A percentile compares a stretch with the other conserved stretches of the same genome.
Evolutionary conservation across 306 rosid species (phyloP).

Genomic region (Lablab purpureus): DNA sequence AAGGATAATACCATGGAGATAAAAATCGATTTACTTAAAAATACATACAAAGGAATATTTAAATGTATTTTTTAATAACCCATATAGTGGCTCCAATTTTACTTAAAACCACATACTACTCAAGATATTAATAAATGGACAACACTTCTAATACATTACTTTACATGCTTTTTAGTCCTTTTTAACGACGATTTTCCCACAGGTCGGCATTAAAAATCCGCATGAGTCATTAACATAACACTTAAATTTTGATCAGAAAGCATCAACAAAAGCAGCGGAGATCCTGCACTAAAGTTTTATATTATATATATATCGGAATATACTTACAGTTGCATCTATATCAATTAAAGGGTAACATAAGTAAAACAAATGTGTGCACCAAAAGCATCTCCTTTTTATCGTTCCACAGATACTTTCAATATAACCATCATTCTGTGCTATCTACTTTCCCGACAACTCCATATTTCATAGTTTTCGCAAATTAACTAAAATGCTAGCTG

Average conservation of each 20-base stretch:
- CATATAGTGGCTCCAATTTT: slow-evolving; percentile 6
- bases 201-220: not conserved
- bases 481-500: not conserved
- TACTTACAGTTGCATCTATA: not conserved
- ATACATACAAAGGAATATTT: slow-evolving; percentile 8
- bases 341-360: not conserved
- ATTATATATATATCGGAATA: not conserved
- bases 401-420: not conserved
- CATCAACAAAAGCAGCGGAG: not conserved
- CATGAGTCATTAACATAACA: not conserved
- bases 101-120: slow-evolving; percentile 18
- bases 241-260: not conserved
- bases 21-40: not conserved
- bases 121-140: not conserved
- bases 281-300: not conserved
- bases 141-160: not conserved
- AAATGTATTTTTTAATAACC: not conserved
- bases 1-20: not conserved
- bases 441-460: slow-evolving; percentile 14
- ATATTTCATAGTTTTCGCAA: slow-evolving; percentile 2
- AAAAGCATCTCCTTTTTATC: not conserved
- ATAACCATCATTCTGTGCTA: not conserved
- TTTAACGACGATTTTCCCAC: not conserved
- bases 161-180: not conserved
- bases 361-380: not conserved